Percentiles rank a stretch among this genome's conserved stretches.
Evolutionary conservation across 352 stramenopile genomes (phyloP).

Genomic region (Peronospora destructor): DNA sequence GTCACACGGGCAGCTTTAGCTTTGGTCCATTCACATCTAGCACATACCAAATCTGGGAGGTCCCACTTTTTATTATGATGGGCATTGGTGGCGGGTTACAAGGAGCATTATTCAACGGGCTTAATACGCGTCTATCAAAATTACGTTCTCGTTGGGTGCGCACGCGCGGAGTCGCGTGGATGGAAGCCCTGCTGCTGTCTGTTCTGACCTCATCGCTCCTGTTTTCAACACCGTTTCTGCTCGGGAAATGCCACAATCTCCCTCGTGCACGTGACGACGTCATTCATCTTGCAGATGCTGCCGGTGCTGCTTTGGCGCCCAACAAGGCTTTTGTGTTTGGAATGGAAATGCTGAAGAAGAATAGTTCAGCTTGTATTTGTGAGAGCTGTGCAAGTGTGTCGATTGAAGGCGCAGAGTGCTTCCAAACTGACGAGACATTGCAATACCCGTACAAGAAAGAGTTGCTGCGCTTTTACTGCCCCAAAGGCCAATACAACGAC

Average conservation of each 20-base stretch:
- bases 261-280: conserved; percentile 52
- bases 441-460: conserved; percentile 81
- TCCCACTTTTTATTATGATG: conserved; percentile 85
- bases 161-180: conserved; percentile 41
- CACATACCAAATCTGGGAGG: conserved; percentile 80
- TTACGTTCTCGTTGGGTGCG: conserved; percentile 56
- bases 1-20: conserved; percentile 64
- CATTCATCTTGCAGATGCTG: conserved; percentile 38
- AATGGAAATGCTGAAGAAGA: conserved; percentile 61
- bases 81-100: conserved; percentile 76
- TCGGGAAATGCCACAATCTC: conserved; percentile 59
- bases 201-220: conserved; percentile 53
- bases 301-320: conserved; percentile 12
- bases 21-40: conserved; percentile 64
- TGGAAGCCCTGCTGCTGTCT: conserved; percentile 55
- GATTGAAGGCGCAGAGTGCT: conserved; percentile 51
- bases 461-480: conserved; percentile 93
- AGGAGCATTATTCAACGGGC: conserved; percentile 75
- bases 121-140: conserved; percentile 48
- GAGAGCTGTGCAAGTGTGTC: conserved; percentile 49
- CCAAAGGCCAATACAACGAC: conserved; percentile 95
- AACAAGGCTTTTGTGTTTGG: conserved; percentile 64
- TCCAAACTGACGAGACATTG: conserved; percentile 56
- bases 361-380: conserved; percentile 64
- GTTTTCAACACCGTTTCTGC: conserved; percentile 54